Percentiles rank a stretch among this genome's conserved stretches.
Evolutionary conservation across 202 grass and related monocot species (phyloP).

Genomic region (Musa balbisiana): DNA sequence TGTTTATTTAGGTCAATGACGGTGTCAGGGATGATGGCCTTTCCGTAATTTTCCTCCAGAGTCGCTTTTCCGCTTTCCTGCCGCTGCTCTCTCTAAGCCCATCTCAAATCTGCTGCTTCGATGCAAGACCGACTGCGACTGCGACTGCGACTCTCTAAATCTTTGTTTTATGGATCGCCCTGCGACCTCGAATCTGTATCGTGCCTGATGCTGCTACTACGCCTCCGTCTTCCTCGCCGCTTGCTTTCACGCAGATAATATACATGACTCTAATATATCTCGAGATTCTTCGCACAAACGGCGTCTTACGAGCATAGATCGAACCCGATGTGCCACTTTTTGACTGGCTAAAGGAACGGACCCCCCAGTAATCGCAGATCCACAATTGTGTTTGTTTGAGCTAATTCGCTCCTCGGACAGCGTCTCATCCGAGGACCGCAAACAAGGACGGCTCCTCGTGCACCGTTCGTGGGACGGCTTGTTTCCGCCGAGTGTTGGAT

Average conservation of each 20-base stretch:
- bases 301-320: too few relatives aligned
- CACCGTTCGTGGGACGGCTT: not conserved
- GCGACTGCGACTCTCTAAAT: not conserved
- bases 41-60: not conserved
- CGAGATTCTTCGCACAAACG: not conserved
- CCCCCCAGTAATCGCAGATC: too few relatives aligned
- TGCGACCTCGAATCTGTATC: not conserved
- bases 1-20: not conserved
- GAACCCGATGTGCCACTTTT: too few relatives aligned
- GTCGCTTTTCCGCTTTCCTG: not conserved
- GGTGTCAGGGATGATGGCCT: not conserved
- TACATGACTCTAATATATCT: not conserved
- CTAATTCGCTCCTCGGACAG: too few relatives aligned
- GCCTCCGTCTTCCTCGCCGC: not conserved
- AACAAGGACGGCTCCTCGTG: not conserved
- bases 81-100: not conserved
- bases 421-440: too few relatives aligned
- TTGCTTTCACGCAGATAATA: not conserved
- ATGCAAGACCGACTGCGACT: not conserved
- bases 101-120: not conserved
- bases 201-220: too few relatives aligned
- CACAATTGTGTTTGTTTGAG: too few relatives aligned
- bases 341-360: too few relatives aligned
- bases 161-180: constrained; percentile 1
- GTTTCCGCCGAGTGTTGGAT: not conserved